Evolutionary conservation across 495 filamentous ascomycete species (phyloP).

Genomic region (Diplogelasinospora grovesii): DNA sequence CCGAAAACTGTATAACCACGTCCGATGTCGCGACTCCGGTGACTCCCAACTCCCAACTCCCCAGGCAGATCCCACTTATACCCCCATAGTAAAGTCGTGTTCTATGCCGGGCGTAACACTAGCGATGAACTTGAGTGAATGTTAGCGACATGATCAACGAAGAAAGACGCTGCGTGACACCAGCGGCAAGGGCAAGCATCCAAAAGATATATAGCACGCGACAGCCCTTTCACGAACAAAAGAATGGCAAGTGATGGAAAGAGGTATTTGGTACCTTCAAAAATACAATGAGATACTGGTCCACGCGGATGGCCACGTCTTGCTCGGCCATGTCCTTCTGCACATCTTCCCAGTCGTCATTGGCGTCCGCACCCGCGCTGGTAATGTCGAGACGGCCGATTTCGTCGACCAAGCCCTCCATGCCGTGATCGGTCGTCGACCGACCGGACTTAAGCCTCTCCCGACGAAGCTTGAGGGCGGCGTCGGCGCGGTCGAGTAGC

Average conservation of each 20-base stretch:
- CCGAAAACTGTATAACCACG: too few relatives aligned
- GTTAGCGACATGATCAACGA: neutral
- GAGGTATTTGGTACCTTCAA: slow-evolving; percentile 69
- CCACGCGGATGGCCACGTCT: slow-evolving; percentile 86
- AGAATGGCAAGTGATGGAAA: neutral
- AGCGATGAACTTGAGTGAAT: slow-evolving; percentile 68
- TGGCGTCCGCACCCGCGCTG: slow-evolving; percentile 33
- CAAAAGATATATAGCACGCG: too few relatives aligned
- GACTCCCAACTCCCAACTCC: too few relatives aligned
- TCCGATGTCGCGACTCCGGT: too few relatives aligned
- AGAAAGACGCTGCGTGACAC: too few relatives aligned
- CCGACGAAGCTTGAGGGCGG: slow-evolving; percentile 79
- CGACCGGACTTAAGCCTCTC: slow-evolving; percentile 62
- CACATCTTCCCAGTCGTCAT: slow-evolving; percentile 84
- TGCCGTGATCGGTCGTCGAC: slow-evolving; percentile 41
- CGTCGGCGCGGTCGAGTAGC: slow-evolving; percentile 89
- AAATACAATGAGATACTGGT: slow-evolving; percentile 97
- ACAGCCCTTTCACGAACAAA: too few relatives aligned
- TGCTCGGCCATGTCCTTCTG: slow-evolving; percentile 61
- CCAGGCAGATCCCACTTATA: too few relatives aligned
- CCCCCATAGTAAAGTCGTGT: slow-evolving; percentile 97
- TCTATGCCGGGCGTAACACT: slow-evolving; percentile 95
- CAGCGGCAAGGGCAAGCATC: too few relatives aligned
- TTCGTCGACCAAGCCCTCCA: slow-evolving; percentile 53
- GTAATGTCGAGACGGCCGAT: slow-evolving; percentile 47